Base-by-base conservation (phyloP, 345 rosid genomes). In the Firmiana major region DNA sequence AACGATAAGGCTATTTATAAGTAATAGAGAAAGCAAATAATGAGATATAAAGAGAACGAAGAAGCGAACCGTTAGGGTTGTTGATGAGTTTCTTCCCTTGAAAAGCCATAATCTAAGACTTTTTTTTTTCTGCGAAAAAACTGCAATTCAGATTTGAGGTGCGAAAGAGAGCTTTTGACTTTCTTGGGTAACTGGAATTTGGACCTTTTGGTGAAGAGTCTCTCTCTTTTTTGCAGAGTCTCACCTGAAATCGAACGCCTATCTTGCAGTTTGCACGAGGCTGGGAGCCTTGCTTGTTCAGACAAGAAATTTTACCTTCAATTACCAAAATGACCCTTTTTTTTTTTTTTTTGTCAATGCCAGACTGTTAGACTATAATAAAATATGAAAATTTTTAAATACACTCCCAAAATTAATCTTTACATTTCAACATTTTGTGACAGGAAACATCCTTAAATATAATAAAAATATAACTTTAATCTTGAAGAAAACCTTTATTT, bases 1-100 rank as follows among this genome's bases (percentile, higher is more conserved):
- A 9, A 21, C 21, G 7, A 11, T 24, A 2, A 65, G 5, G 24
- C 22, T 7, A 65, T 9, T 16, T 22, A 5, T 0, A 40, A 59
- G 63, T 57, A 65, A n/a, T 9, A 40, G 60, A 21, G 9, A 12
- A 1, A 72, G 16, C 22, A 19, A 26, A 62, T 62, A 3, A 21
- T 19, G 67, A 45, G 42, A 26, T 66, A 60, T 40, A 12, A 51
- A 49, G 45, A 79, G 46, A 63, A 46, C 22, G 68, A 34, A 69
- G 84, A 80, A 74, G 88, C 88, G 42, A 82, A 93, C 99, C 95
- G 59, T 79, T 83, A 75, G 99, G 98, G 77, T 90, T 74, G 85
- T 92, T 89, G 91, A 95, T 89, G 87, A 95, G 93, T 82, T 93
- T 95, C 90, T 95, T 95, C 43, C 88, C 97, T 75, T 83, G 89